phyloP scores from a whole-genome alignment of 441 rosid genomes.

The Metrosideros polymorpha region DNA sequence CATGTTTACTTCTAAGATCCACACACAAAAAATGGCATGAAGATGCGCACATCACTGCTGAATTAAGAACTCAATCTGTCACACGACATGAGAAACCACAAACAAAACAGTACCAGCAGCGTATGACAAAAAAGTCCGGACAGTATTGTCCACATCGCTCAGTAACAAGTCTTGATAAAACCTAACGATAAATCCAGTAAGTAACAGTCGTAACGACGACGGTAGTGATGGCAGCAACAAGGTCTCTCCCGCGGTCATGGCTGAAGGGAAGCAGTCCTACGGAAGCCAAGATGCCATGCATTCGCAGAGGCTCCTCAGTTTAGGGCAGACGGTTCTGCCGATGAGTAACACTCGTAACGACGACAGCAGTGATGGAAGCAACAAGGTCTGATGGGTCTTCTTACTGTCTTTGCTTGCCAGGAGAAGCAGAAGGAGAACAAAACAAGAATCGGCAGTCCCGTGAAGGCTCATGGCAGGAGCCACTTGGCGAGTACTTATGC shows the following conservation, averaged over 20 bases:
- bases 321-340: background rate
- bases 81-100: background rate
- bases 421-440: background rate
- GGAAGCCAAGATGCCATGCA: background rate
- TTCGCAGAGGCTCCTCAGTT: background rate
- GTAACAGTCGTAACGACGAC: too few relatives aligned
- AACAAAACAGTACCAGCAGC: background rate
- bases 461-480: too few relatives aligned
- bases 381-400: background rate
- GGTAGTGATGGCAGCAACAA: too few relatives aligned
- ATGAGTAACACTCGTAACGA: too few relatives aligned
- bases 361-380: background rate
- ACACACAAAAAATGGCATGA: background rate
- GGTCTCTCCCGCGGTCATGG: background rate
- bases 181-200: background rate
- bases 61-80: background rate
- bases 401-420: background rate
- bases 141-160: background rate
- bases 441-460: background rate
- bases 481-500: background rate
- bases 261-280: background rate
- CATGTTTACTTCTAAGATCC: background rate
- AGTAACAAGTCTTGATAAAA: background rate
- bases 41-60: background rate
- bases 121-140: background rate